These are phyloP conservation scores for Pichia sp. DNA, from an alignment of 1,139 yeast genomes.

Conservation along the genomic window DNA sequence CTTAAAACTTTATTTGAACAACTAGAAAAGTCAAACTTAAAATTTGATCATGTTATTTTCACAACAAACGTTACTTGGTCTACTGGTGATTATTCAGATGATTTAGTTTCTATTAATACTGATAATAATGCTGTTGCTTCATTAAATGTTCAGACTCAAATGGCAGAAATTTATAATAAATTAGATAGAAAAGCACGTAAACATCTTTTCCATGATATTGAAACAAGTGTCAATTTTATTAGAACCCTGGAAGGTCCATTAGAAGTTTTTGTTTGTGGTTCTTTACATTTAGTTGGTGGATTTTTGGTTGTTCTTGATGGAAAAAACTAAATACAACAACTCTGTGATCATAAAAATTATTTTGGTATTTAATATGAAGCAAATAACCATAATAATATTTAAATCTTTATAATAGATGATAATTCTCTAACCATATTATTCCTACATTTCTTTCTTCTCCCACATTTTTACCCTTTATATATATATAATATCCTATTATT, in stretches of 20 bases:
- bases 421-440: too few relatives aligned
- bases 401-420: too few relatives aligned
- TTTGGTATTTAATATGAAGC: too few relatives aligned
- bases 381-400: too few relatives aligned
- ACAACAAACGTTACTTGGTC: conserved; percentile 92
- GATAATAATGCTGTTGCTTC: conserved; percentile 72
- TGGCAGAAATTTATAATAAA: conserved; percentile 63
- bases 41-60: conserved; percentile 73
- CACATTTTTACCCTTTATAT: too few relatives aligned
- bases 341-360: too few relatives aligned
- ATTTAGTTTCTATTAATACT: conserved; percentile 77
- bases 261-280: conserved; percentile 90
- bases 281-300: conserved; percentile 92
- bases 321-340: conserved; percentile 2
- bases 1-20: conserved; percentile 47
- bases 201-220: conserved; percentile 67
- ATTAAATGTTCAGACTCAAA: conserved; percentile 70
- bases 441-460: too few relatives aligned
- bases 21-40: conserved; percentile 29
- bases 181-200: conserved; percentile 42
- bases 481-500: too few relatives aligned
- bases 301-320: conserved; percentile 74
- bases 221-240: conserved; percentile 57
- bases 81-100: conserved; percentile 71
- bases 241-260: conserved; percentile 41